Percentiles rank a stretch among this genome's conserved stretches.
Conservation (phyloP, 2,329 filamentous ascomycete species). For the Fusarium mangiferae region DNA sequence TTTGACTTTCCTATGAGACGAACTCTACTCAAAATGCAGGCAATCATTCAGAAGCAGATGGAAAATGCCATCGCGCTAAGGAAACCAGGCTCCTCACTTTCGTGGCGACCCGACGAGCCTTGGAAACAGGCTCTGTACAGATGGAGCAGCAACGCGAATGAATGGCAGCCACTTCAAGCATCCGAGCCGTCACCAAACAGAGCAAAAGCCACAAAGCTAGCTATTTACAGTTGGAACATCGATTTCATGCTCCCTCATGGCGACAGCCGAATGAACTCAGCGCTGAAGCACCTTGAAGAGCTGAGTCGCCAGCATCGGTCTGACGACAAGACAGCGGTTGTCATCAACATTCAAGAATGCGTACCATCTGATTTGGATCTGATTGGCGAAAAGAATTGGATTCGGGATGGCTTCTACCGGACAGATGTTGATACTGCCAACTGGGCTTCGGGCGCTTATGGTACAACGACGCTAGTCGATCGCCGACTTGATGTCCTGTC, state of each 20-base stretch:
- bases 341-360: constrained; percentile 67
- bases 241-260: constrained; percentile 50
- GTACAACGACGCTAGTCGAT: constrained; percentile 64
- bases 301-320: constrained; percentile 5
- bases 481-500: constrained; percentile 54
- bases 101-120: background rate
- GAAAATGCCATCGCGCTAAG: background rate
- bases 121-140: background rate
- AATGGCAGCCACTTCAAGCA: background rate
- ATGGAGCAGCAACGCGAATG: background rate
- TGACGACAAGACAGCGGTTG: constrained; percentile 37
- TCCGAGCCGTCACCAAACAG: rapidly evolving
- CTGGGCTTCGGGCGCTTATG: constrained; percentile 61
- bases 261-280: constrained; percentile 47
- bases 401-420: constrained; percentile 58
- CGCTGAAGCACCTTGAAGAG: constrained; percentile 43
- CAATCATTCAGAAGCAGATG: background rate
- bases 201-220: constrained; percentile 35
- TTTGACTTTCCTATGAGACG: rapidly evolving
- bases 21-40: background rate
- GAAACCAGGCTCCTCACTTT: background rate
- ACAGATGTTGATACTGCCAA: constrained; percentile 56
- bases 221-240: constrained; percentile 51
- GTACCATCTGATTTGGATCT: constrained; percentile 54
- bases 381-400: constrained; percentile 58